Evolutionary conservation across 2,329 filamentous ascomycete genomes (phyloP).

Genomic region (Pyrenochaeta sp.): DNA sequence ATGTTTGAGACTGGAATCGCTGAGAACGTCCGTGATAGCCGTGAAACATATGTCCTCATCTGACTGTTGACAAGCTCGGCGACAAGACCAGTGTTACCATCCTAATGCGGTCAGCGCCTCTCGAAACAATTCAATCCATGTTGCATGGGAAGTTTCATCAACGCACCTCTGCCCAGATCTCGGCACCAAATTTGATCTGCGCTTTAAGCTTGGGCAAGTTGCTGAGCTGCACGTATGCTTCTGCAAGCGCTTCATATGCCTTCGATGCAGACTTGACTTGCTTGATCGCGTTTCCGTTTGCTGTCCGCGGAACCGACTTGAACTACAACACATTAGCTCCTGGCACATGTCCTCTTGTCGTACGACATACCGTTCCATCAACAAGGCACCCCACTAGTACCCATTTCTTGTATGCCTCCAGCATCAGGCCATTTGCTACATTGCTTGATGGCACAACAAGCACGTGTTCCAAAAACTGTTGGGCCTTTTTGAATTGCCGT

Average conservation of each 20-base stretch:
- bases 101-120: conserved; percentile 52
- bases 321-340: conserved; percentile 47
- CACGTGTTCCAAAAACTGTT: conserved; percentile 57
- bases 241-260: conserved; percentile 75
- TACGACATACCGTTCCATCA: conserved; percentile 66
- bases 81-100: conserved; percentile 78
- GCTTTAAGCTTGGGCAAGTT: conserved; percentile 65
- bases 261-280: conserved; percentile 67
- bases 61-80: conserved; percentile 74
- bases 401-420: conserved; percentile 94
- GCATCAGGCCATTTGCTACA: conserved; percentile 77
- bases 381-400: conserved; percentile 77
- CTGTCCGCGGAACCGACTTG: conserved; percentile 64
- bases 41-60: conserved; percentile 77
- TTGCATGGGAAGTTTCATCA: conserved; percentile 19
- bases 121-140: conserved; percentile 12
- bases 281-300: conserved; percentile 63
- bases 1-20: conserved; percentile 66
- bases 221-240: conserved; percentile 67
- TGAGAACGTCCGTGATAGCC: conserved; percentile 76
- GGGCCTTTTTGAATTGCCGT: conserved; percentile 54
- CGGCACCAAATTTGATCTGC: conserved; percentile 68
- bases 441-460: conserved; percentile 71
- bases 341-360: neutral
- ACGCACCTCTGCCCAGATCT: conserved; percentile 67